Conservation (phyloP, 148 eudicot species). For the Tetragonia tetragonoides region DNA sequence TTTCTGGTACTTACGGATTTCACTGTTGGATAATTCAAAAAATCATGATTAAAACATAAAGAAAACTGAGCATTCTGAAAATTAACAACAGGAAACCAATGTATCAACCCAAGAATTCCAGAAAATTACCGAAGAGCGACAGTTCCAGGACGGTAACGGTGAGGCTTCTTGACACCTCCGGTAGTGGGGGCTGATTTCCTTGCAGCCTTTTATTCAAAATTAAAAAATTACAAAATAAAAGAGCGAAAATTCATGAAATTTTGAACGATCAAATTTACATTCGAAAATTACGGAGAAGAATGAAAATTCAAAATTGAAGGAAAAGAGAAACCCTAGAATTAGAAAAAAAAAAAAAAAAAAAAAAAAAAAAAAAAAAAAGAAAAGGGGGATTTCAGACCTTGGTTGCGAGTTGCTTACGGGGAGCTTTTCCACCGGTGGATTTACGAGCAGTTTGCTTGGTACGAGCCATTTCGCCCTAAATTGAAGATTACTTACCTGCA, state of each 20-base stretch:
- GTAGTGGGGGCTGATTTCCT: slow-evolving; percentile 31
- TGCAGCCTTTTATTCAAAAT: slow-evolving; percentile 21
- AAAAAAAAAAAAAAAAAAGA: neutral
- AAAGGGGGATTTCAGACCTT: slow-evolving; percentile 14
- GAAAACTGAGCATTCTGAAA: neutral
- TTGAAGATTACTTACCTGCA: neutral
- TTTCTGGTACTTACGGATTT: slow-evolving; percentile 30
- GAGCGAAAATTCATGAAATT: neutral
- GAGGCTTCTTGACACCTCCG: slow-evolving; percentile 31
- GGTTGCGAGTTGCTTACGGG: slow-evolving; percentile 31
- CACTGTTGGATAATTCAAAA: slow-evolving; percentile 3
- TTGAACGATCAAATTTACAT: neutral
- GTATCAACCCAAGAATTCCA: neutral
- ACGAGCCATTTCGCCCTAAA: slow-evolving; percentile 25
- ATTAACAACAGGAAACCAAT: no score
- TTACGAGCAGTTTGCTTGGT: slow-evolving; percentile 34
- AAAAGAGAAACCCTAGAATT: neutral
- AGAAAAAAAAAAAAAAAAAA: no score
- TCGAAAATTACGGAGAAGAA: no score
- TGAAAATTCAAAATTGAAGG: neutral
- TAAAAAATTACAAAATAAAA: neutral
- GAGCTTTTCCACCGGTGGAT: slow-evolving; percentile 33
- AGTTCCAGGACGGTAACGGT: slow-evolving; percentile 31
- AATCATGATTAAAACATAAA: neutral
- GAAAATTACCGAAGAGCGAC: slow-evolving; percentile 31